Evolutionary conservation across 1,284 basidiomycete species (phyloP).

Genomic region (Puccinia polysora): DNA sequence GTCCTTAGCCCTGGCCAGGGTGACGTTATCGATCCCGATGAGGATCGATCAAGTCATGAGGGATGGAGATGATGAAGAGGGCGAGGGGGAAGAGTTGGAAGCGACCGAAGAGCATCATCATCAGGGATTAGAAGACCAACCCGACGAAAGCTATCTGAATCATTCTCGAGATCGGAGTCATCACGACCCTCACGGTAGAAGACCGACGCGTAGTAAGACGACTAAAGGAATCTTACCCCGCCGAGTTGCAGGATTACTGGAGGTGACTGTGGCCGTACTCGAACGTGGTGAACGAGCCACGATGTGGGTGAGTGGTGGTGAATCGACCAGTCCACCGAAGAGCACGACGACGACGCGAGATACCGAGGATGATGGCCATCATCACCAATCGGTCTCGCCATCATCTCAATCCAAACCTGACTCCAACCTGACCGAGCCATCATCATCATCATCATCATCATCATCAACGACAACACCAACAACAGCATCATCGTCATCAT

Average conservation of each 20-base stretch:
- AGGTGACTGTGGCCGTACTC: conserved; percentile 34
- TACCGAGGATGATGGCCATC: too few relatives aligned
- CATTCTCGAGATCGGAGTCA: background rate
- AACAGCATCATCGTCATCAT: background rate
- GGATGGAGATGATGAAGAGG: background rate
- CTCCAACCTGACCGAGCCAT: too few relatives aligned
- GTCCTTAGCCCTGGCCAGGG: conserved; percentile 51
- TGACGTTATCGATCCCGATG: conserved; percentile 48
- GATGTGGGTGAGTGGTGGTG: conserved; percentile 16
- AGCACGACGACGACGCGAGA: too few relatives aligned
- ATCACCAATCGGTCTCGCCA: too few relatives aligned
- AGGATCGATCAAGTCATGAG: conserved; percentile 28
- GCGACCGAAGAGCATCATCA: background rate
- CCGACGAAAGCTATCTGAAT: background rate
- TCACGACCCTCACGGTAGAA: too few relatives aligned
- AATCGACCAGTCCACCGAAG: too few relatives aligned
- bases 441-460: background rate
- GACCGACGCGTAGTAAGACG: too few relatives aligned
- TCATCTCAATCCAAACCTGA: too few relatives aligned
- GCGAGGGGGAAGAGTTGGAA: background rate
- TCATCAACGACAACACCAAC: background rate
- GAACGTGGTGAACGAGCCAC: conserved; percentile 33
- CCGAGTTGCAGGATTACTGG: conserved; percentile 18
- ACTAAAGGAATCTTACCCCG: conserved; percentile 11
- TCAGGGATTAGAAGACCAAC: too few relatives aligned